These are phyloP conservation scores for Podospora bellae-mahoneyi DNA, from an alignment of 495 filamentous ascomycete genomes.

Conservation along the genomic window DNA sequence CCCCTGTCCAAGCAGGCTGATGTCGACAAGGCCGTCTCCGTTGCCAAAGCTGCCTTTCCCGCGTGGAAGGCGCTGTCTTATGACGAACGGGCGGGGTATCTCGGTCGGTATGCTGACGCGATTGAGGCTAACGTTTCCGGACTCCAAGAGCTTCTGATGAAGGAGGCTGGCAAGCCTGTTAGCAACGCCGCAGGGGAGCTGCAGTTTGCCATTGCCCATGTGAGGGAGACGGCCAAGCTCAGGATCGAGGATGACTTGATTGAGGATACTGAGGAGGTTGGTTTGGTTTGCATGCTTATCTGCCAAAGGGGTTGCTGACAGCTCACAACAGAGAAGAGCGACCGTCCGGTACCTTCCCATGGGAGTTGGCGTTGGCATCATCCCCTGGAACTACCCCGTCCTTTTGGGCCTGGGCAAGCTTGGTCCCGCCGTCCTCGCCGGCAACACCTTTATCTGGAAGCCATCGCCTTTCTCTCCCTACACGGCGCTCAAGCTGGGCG, in stretches of 20 bases:
- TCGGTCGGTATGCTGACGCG: constrained; percentile 45
- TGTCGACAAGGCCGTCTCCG: constrained; percentile 43
- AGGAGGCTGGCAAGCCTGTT: constrained; percentile 8
- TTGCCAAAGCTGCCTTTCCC: constrained; percentile 40
- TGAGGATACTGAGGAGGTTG: constrained; percentile 32
- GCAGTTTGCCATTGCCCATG: constrained; percentile 4
- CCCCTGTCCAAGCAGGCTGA: constrained; percentile 39
- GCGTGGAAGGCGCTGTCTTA: constrained; percentile 36
- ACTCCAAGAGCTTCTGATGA: constrained; percentile 28
- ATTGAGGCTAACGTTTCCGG: constrained; percentile 32
- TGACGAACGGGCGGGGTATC: constrained; percentile 45
- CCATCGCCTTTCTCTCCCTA: constrained; percentile 63
- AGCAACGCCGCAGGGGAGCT: background rate
- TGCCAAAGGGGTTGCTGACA: background rate
- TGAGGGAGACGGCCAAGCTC: constrained; percentile 11
- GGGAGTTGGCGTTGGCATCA: constrained; percentile 51
- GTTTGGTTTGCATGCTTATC: background rate
- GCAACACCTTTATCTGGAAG: constrained; percentile 62
- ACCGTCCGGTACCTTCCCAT: constrained; percentile 47
- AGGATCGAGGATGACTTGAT: constrained; percentile 12
- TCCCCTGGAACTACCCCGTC: constrained; percentile 62
- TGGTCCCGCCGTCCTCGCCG: constrained; percentile 50
- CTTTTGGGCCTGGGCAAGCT: constrained; percentile 54
- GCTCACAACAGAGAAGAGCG: constrained; percentile 26
- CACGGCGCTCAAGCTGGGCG: constrained; percentile 59